Evolutionary conservation across 306 rosid genomes (phyloP).

Genomic region (Geum urbanum): DNA sequence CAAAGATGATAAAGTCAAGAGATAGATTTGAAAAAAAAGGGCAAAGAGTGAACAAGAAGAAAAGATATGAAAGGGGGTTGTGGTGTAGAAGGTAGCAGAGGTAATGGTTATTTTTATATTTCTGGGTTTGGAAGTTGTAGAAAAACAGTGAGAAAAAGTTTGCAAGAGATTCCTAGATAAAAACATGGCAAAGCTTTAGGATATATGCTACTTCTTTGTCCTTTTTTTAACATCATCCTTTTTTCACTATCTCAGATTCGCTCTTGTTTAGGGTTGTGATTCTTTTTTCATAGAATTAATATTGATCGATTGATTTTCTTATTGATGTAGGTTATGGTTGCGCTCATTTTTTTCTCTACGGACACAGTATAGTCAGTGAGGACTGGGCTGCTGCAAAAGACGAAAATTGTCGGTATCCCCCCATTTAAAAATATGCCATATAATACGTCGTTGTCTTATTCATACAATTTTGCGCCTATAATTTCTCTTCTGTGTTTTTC

Average conservation of each 20-base stretch:
- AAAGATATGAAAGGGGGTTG: slow-evolving; percentile 17
- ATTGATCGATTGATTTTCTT: too few relatives aligned
- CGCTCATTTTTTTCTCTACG: too few relatives aligned
- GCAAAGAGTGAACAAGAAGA: not conserved
- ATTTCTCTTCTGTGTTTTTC: too few relatives aligned
- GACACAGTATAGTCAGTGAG: too few relatives aligned
- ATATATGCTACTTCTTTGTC: not conserved
- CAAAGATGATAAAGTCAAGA: slow-evolving; percentile 28
- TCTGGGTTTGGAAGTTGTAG: slow-evolving; percentile 34
- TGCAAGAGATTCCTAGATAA: slow-evolving; percentile 58
- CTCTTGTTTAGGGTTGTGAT: slow-evolving; percentile 8
- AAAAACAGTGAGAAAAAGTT: slow-evolving; percentile 51
- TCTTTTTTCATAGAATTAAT: too few relatives aligned
- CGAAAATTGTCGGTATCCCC: too few relatives aligned
- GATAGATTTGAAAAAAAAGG: slow-evolving; percentile 15
- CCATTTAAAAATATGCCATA: too few relatives aligned
- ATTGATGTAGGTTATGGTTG: too few relatives aligned
- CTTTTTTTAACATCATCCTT: slow-evolving; percentile 5
- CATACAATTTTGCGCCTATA: too few relatives aligned
- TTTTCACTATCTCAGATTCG: not conserved
- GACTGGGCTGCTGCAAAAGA: too few relatives aligned
- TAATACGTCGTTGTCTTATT: too few relatives aligned
- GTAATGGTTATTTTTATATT: slow-evolving; percentile 21
- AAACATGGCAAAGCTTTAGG: slow-evolving; percentile 69
- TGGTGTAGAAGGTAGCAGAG: slow-evolving; percentile 18